Base-by-base conservation (phyloP, 352 stramenopile genomes). In the Bremia lactucae region DNA sequence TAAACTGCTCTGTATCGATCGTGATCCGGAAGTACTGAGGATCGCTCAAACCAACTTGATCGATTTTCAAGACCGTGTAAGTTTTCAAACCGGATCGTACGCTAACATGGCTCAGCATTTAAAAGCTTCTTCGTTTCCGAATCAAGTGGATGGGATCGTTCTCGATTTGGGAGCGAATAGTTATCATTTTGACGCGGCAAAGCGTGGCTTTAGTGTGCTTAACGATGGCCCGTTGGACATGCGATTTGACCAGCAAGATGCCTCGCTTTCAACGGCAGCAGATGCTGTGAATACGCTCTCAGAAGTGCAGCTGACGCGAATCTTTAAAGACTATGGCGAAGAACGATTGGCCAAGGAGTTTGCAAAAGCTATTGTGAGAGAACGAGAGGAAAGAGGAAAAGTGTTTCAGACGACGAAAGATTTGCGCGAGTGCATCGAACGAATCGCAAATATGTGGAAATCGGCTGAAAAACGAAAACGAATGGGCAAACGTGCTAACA, bases 161-260 rank as follows among this genome's bases (percentile, higher is more conserved):
- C 72, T 90, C 21, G 78, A 90, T 49, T 65, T 90, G 7, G 78
- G 78, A 7, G 78, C 73, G 21, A 90, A 90, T 45, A 90, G 78
- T 51, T 85, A 82, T 42, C 78, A 90, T 59, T 83, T 88, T 38
- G 78, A 90, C 42, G 59, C 71, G 34, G 52, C 66, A 7, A 57
- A 63, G 22, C 68, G 78, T 20, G 78, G 78, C 13, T 87, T 90
- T 49, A 87, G 75, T 57, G 74, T 72, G 31, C 52, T 78, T 41
- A 68, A 72, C 38, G 73, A 90, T 49, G 78, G 78, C 0, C 78
- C 78, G 25, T 43, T 90, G 20, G 74, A 90, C 57, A 90, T 90
- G 78, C 65, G 78, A 22, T 90, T 83, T 52, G 63, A 90, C 41
- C 75, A 83, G 49, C 36, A 37, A 29, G 52, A 50, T 10, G 23